phyloP scores from a whole-genome alignment of 192 early-diverging fungal species.

The Rhizophlyctis rosea region DNA sequence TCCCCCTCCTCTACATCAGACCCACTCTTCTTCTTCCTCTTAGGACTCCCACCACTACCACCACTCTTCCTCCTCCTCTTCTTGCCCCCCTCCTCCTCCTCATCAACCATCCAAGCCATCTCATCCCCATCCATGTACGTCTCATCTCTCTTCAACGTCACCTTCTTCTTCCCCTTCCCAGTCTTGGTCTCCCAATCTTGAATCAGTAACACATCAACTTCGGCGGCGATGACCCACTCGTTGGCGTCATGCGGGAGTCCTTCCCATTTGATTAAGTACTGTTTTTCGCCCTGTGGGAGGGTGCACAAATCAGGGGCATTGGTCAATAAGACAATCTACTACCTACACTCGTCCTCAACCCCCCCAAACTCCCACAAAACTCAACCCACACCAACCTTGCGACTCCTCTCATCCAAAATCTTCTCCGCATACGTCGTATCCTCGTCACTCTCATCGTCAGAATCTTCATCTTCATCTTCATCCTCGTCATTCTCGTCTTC shows the following conservation, averaged over 20 bases:
- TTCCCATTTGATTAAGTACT: slow-evolving; percentile 20
- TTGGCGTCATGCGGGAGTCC: slow-evolving; percentile 18
- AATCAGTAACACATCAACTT: slow-evolving; percentile 19
- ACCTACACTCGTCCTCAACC: neutral
- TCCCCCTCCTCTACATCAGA: neutral
- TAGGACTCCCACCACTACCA: neutral
- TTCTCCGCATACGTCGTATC: slow-evolving; percentile 10
- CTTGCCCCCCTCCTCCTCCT: slow-evolving; percentile 9
- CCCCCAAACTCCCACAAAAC: neutral
- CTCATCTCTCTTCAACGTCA: slow-evolving; percentile 3
- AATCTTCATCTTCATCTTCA: slow-evolving; percentile 16
- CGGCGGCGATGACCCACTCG: slow-evolving; percentile 15
- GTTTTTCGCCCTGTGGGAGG: neutral
- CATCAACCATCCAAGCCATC: too few species aligned
- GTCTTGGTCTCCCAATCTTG: neutral
- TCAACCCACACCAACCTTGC: neutral
- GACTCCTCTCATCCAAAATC: slow-evolving; percentile 1
- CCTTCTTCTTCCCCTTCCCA: too few species aligned
- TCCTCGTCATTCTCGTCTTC: slow-evolving; percentile 9
- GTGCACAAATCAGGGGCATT: neutral
- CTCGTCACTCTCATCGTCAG: slow-evolving; percentile 11
- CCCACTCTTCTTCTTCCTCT: neutral
- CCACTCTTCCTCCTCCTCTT: neutral
- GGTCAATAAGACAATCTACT: neutral
- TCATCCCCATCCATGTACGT: slow-evolving; percentile 17